Conservation (phyloP, 257 asterid genomes). For the Scutellaria galericulata region DNA sequence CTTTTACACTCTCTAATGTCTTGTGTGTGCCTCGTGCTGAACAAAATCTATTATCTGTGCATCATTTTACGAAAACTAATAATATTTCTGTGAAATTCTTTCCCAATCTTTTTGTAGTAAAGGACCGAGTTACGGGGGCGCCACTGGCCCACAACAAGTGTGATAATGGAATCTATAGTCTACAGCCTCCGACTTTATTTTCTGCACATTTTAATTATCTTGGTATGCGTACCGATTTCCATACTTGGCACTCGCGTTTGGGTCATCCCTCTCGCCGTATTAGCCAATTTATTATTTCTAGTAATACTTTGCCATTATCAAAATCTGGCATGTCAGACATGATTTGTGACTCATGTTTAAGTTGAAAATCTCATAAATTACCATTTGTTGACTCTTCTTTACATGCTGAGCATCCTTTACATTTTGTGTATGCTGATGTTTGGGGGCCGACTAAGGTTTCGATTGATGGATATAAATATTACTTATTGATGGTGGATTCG, state of each 20-base stretch:
- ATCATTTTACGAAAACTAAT: no score
- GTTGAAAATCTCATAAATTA: not conserved
- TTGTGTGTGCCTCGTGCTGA: not conserved
- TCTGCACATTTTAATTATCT: not conserved
- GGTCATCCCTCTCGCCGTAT: not conserved
- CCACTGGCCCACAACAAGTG: no score
- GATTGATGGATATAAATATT: not conserved
- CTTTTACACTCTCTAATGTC: not conserved
- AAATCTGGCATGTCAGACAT: not conserved
- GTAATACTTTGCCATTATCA: not conserved
- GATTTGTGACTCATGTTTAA: not conserved
- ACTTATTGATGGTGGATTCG: not conserved
- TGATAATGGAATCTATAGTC: not conserved
- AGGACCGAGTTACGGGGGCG: no score
- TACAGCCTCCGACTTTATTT: not conserved
- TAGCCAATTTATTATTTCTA: not conserved
- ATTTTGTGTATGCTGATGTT: not conserved
- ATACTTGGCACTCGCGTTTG: not conserved
- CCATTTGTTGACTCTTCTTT: not conserved
- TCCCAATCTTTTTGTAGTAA: no score
- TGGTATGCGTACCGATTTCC: not conserved
- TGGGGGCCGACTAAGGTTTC: not conserved
- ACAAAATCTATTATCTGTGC: no score
- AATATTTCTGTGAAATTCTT: no score
- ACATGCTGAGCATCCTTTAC: not conserved